Conservation (phyloP, 352 stramenopile species). For the Phytophthora multivora region DNA sequence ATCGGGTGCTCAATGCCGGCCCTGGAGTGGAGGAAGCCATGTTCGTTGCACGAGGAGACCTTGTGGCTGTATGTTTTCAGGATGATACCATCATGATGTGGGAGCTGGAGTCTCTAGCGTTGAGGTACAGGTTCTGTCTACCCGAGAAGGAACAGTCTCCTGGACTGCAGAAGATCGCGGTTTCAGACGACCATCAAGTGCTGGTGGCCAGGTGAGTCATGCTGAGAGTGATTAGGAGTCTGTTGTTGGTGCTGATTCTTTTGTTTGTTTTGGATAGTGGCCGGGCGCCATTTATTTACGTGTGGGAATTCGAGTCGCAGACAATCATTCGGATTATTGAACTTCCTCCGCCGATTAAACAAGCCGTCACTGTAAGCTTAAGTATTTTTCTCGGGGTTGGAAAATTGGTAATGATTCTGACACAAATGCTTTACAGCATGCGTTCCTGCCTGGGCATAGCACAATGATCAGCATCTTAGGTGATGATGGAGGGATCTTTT, state of each 20-base stretch:
- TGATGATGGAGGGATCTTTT: conserved; percentile 71
- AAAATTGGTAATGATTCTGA: neutral
- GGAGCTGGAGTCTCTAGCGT: conserved; percentile 72
- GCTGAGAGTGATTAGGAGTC: neutral
- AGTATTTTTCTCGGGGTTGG: conserved; percentile 2
- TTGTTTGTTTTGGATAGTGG: conserved; percentile 40
- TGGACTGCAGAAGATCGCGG: conserved; percentile 64
- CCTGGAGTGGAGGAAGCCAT: conserved; percentile 64
- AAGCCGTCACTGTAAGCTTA: conserved; percentile 54
- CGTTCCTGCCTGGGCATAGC: conserved; percentile 61
- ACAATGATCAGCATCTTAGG: conserved; percentile 73
- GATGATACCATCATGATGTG: conserved; percentile 90
- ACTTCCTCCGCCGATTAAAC: conserved; percentile 68
- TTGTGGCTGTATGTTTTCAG: conserved; percentile 84
- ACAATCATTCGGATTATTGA: conserved; percentile 88
- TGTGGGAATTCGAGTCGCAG: conserved; percentile 86
- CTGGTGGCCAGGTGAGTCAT: conserved; percentile 70
- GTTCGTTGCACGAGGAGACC: conserved; percentile 62
- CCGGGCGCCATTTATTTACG: conserved; percentile 76
- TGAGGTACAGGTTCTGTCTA: conserved; percentile 77
- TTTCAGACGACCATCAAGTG: conserved; percentile 79
- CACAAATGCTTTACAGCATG: conserved; percentile 44
- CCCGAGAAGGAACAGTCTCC: conserved; percentile 66
- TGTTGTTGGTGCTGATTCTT: neutral
- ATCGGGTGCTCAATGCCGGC: conserved; percentile 78